A percentile compares a stretch with the other conserved stretches of the same genome.
Evolutionary conservation across 169 alveolate genomes (phyloP).

Genomic region (Plasmodium relictum): DNA sequence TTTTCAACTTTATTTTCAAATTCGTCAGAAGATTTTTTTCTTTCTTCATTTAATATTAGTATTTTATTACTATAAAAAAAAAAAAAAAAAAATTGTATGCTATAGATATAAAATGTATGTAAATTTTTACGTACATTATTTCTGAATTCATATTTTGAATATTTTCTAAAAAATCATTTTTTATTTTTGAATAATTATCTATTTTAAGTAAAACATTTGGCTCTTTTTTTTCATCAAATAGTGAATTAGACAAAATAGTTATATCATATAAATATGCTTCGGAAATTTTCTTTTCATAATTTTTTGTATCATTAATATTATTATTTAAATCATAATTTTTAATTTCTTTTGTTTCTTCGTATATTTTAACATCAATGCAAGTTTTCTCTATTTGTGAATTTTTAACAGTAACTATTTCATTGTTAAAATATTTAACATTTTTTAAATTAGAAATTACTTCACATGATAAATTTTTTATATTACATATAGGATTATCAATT

Average conservation of each 20-base stretch:
- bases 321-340: background rate
- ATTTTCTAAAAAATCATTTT: constrained; percentile 17
- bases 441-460: constrained; percentile 7
- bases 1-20: constrained; percentile 58
- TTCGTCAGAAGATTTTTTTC: constrained; percentile 36
- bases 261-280: constrained; percentile 46
- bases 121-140: constrained; percentile 25
- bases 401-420: background rate
- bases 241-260: constrained; percentile 17
- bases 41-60: constrained; percentile 42
- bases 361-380: too few relatives aligned
- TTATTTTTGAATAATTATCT: constrained; percentile 11
- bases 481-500: constrained; percentile 58
- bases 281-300: constrained; percentile 23
- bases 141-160: constrained; percentile 9
- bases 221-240: constrained; percentile 39
- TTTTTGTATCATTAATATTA: background rate
- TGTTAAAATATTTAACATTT: constrained; percentile 43
- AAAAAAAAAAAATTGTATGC: background rate
- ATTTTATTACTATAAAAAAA: constrained; percentile 17
- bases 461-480: background rate
- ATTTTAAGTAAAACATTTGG: constrained; percentile 43
- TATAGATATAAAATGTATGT: background rate
- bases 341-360: background rate
- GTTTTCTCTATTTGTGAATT: too few relatives aligned